Percentiles rank a stretch among this genome's conserved stretches.
These are phyloP conservation scores for Coleophoma cylindrospora DNA, from an alignment of 2,329 filamentous ascomycete genomes.

Conservation along the genomic window DNA sequence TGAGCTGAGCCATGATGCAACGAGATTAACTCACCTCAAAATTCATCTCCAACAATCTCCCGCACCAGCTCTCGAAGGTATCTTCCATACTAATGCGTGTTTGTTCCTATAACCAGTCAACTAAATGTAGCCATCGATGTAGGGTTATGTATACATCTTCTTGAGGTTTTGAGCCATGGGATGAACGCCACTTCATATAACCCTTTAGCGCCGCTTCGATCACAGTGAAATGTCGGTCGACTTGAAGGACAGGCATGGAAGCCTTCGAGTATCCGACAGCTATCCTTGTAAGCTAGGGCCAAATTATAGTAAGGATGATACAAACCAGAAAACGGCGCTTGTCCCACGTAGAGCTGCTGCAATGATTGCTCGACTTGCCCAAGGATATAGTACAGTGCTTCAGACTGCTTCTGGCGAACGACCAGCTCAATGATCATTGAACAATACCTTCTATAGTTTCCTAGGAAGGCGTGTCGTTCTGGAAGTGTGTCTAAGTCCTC, in stretches of 20 bases:
- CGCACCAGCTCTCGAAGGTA: conserved; percentile 68
- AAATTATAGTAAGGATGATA: conserved; percentile 16
- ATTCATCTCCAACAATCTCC: conserved; percentile 61
- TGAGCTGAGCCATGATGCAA: background rate
- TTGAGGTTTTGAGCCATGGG: conserved; percentile 44
- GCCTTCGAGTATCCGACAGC: conserved; percentile 61
- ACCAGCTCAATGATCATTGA: conserved; percentile 82
- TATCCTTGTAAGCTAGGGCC: background rate
- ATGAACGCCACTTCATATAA: conserved; percentile 71
- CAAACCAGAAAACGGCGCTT: conserved; percentile 60
- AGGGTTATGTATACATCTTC: conserved; percentile 24
- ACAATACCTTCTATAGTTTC: conserved; percentile 92
- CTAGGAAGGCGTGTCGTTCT: conserved; percentile 89
- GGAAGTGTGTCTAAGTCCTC: conserved; percentile 95
- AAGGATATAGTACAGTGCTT: conserved; percentile 87
- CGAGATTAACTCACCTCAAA: conserved; percentile 48
- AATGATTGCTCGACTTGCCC: conserved; percentile 69
- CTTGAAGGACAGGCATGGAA: conserved; percentile 67
- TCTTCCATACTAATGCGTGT: conserved; percentile 54
- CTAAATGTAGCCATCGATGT: background rate
- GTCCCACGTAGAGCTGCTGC: conserved; percentile 68
- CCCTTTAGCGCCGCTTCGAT: conserved; percentile 87
- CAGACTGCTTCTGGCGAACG: conserved; percentile 73
- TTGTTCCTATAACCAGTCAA: conserved; percentile 30
- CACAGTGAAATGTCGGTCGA: conserved; percentile 86